Percentiles rank a stretch among this genome's conserved stretches.
Evolutionary conservation across 1,284 basidiomycete genomes (phyloP).

Genomic region (Marasmius tenuissimus): DNA sequence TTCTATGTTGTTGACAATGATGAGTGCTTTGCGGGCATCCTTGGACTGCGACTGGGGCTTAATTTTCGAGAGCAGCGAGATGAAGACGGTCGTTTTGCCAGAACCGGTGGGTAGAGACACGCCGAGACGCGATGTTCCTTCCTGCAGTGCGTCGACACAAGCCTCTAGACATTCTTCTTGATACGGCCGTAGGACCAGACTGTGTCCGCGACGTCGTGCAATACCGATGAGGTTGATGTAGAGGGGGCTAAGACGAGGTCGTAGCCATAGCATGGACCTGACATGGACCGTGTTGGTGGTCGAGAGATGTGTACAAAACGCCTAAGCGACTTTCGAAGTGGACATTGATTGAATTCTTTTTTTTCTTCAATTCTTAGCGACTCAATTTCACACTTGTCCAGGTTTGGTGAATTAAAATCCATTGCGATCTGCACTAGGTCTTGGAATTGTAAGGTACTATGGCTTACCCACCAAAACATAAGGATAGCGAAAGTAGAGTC

Average conservation of each 20-base stretch:
- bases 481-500: not conserved
- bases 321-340: no score
- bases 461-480: slow-evolving; percentile 2
- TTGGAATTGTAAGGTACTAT: not conserved
- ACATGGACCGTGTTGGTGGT: not conserved
- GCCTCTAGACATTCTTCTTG: slow-evolving; percentile 85
- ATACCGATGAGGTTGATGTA: not conserved
- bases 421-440: not conserved
- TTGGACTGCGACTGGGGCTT: slow-evolving; percentile 40
- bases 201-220: not conserved
- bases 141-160: slow-evolving; percentile 71
- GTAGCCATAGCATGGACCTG: not conserved
- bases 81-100: slow-evolving; percentile 94
- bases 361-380: not conserved
- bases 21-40: slow-evolving; percentile 60
- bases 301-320: no score
- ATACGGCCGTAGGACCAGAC: slow-evolving; percentile 74
- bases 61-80: slow-evolving; percentile 71
- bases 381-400: not conserved
- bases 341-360: no score
- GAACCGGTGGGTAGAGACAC: slow-evolving; percentile 90
- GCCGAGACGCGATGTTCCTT: slow-evolving; percentile 77
- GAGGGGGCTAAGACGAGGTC: not conserved
- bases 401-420: not conserved
- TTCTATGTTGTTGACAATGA: slow-evolving; percentile 87